Conservation (phyloP, 2,329 filamentous ascomycete genomes). For the Claviceps fusiformis region DNA sequence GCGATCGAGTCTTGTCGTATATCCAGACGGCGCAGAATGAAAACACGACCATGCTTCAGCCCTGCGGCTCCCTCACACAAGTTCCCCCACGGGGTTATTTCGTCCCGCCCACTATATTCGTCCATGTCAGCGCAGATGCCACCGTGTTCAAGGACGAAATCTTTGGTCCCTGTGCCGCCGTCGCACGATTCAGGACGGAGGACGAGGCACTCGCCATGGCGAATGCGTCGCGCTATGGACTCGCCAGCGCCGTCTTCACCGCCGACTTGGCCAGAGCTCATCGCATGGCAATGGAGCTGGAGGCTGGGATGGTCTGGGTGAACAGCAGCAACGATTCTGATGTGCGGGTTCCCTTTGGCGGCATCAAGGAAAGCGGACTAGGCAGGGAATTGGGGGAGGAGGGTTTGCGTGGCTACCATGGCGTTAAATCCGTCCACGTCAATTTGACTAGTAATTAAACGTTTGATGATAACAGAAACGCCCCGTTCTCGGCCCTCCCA, state of each 20-base stretch:
- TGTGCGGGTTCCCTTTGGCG: constrained; percentile 18
- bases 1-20: constrained; percentile 50
- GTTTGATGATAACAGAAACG: too few species aligned
- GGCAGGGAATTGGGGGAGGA: constrained; percentile 19
- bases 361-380: constrained; percentile 19
- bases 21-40: constrained; percentile 50
- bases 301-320: constrained; percentile 36
- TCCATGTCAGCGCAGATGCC: constrained; percentile 11
- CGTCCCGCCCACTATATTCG: constrained; percentile 16
- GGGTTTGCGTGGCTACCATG: constrained; percentile 16
- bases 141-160: constrained; percentile 17
- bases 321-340: constrained; percentile 22
- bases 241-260: constrained; percentile 42
- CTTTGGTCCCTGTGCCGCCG: constrained; percentile 17
- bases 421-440: constrained; percentile 17
- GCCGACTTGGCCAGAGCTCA: constrained; percentile 30
- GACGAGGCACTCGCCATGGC: constrained; percentile 16
- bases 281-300: constrained; percentile 32
- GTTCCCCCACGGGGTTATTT: constrained; percentile 15
- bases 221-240: constrained; percentile 35
- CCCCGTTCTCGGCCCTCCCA: not conserved
- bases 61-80: not conserved
- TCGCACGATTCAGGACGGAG: constrained; percentile 16
- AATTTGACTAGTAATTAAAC: constrained; percentile 11
- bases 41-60: constrained; percentile 37